phyloP scores from a whole-genome alignment of 208 protist species.

The Wallacemonas sp. region DNA sequence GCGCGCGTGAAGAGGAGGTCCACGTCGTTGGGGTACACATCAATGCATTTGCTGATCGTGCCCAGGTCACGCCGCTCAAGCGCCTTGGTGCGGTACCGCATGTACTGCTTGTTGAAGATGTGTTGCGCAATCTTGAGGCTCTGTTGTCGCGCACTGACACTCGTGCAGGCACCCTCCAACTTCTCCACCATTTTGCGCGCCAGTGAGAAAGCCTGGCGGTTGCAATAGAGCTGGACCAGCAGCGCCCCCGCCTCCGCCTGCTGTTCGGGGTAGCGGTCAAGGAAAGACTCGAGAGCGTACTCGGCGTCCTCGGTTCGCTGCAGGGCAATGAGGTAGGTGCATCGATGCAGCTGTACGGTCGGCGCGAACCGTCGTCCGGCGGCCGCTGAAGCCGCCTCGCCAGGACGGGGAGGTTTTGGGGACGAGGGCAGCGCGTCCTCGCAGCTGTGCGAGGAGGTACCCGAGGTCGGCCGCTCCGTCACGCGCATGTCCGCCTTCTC shows the following conservation, averaged over 20 bases:
- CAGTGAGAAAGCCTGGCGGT: constrained; percentile 72
- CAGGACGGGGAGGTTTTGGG: neutral
- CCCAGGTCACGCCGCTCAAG: constrained; percentile 58
- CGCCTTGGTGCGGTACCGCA: constrained; percentile 65
- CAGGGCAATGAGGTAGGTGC: constrained; percentile 78
- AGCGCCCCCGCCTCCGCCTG: constrained; percentile 49
- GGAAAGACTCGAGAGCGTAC: constrained; percentile 48
- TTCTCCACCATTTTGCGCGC: constrained; percentile 63
- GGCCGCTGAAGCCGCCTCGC: neutral
- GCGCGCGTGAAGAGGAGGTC: constrained; percentile 76
- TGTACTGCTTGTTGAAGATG: constrained; percentile 72
- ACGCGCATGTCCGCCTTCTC: constrained; percentile 7
- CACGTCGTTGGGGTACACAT: constrained; percentile 71
- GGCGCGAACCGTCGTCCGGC: constrained; percentile 23
- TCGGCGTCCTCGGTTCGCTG: constrained; percentile 82
- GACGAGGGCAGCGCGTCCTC: neutral
- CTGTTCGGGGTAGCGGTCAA: constrained; percentile 31
- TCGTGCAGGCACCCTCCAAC: constrained; percentile 15
- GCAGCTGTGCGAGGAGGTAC: neutral
- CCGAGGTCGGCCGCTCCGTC: neutral
- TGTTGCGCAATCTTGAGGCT: constrained; percentile 67
- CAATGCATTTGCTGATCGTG: constrained; percentile 80
- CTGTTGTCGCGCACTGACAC: constrained; percentile 11
- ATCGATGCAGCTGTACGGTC: constrained; percentile 63
- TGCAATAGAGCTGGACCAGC: constrained; percentile 76